Evolutionary conservation across 305 asterid species (phyloP), one percentile per base, ranked within the genome.

Genomic region (Rubia balearica): DNA sequence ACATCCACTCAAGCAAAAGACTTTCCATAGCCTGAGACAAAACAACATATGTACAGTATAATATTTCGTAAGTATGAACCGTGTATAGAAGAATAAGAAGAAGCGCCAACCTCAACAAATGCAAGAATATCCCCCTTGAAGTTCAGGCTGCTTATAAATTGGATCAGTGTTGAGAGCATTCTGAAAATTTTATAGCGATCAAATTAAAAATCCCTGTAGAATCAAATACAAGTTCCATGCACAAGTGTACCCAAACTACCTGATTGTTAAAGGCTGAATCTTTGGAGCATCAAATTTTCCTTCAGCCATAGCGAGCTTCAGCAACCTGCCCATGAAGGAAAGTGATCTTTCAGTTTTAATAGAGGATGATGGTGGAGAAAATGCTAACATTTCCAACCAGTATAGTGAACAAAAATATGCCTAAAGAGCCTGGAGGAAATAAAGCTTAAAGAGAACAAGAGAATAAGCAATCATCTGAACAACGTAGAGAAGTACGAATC

Each of bases 1-100:
- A 81, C 45, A 89, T 78, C 95, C 96, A 89, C 72, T 78, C 79
- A 63, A 89, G 91, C 76, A 91, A 74, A 33, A 95, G 80, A 61
- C 71, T 76, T 70, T 84, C 79, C 73, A 79, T 73, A 22, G 69
- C 67, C 97, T 90, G 90, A 21, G 63, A 59, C 38, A 59, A 59
- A 9, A 59, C 63, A 59, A 6, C 63, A 21, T 8, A 59, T 21
- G 16, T 59, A 22, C 63, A 21, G 41, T 30, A 61, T 22, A 61
- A 27, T 22, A 30, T 61, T 57, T 43, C 73, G 13, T 17, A 64
- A 30, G 40, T 51, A 4, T 22, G 53, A 67, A 61, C 67, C 65
- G 67, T 57, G 46, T 70, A 74, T 17, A 62, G 69, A 30, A 72
- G 61, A 36, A 72, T 33, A 70, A 33, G 43, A 64, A 17, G 74